Conservation (phyloP, 495 filamentous ascomycete genomes). For the Aspergillus bertholletiae region DNA sequence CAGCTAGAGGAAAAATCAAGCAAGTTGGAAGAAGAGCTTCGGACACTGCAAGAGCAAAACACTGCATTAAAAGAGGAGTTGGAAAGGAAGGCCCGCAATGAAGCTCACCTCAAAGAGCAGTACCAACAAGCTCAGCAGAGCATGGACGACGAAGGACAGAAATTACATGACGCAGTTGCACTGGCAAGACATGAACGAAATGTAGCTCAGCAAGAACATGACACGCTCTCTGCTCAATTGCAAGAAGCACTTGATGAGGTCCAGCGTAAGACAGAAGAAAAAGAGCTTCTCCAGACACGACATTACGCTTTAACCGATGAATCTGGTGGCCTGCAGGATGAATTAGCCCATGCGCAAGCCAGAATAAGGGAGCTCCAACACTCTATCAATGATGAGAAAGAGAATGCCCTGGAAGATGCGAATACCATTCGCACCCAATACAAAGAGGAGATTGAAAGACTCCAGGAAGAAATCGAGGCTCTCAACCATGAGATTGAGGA, state of each 20-base stretch:
- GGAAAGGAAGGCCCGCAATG: constrained; percentile 43
- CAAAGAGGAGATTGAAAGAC: constrained; percentile 57
- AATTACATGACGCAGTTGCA: constrained; percentile 42
- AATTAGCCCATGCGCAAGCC: constrained; percentile 53
- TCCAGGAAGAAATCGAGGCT: constrained; percentile 65
- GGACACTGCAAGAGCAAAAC: constrained; percentile 56
- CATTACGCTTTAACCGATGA: constrained; percentile 68
- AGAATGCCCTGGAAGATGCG: constrained; percentile 54
- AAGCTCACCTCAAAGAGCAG: constrained; percentile 37
- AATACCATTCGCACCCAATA: constrained; percentile 56
- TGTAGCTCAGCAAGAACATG: constrained; percentile 28
- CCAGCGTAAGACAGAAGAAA: constrained; percentile 59
- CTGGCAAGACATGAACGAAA: constrained; percentile 35
- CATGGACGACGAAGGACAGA: constrained; percentile 36
- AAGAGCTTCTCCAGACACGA: constrained; percentile 64
- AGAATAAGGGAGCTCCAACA: constrained; percentile 56
- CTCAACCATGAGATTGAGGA: constrained; percentile 71
- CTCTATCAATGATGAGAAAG: constrained; percentile 55
- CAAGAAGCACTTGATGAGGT: constrained; percentile 53
- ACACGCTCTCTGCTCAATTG: constrained; percentile 44
- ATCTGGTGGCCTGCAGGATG: constrained; percentile 61
- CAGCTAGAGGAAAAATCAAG: constrained; percentile 70
- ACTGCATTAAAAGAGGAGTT: constrained; percentile 45
- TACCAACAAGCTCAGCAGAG: constrained; percentile 41
- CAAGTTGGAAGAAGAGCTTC: constrained; percentile 62